phyloP scores from a whole-genome alignment of 331 rosid genomes.

The Phaseolus coccineus region DNA sequence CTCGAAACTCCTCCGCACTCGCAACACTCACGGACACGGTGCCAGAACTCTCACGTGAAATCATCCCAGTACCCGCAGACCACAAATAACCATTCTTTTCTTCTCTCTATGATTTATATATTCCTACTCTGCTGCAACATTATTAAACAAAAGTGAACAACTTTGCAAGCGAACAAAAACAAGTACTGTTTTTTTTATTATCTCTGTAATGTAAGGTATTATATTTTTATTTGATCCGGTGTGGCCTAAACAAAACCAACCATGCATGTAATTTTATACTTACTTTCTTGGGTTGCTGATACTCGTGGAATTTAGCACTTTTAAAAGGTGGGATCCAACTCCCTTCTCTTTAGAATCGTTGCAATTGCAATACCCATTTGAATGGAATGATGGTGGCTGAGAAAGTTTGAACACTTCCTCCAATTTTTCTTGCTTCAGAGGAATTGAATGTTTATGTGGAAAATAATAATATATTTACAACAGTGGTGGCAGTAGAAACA shows the following conservation, averaged over 20 bases:
- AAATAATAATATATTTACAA: background rate
- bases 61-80: conserved; percentile 54
- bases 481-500: conserved; percentile 27
- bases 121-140: conserved; percentile 54
- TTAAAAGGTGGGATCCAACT: conserved; percentile 46
- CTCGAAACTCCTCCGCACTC: conserved; percentile 47
- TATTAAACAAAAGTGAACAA: conserved; percentile 45
- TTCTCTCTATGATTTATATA: conserved; percentile 63
- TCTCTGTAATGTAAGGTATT: background rate
- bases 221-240: background rate
- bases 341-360: conserved; percentile 32
- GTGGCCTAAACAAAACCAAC: background rate
- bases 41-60: conserved; percentile 76
- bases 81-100: conserved; percentile 57
- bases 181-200: background rate
- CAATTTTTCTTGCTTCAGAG: background rate
- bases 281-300: conserved; percentile 51
- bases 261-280: conserved; percentile 27
- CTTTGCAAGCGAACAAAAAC: conserved; percentile 36
- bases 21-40: conserved; percentile 64
- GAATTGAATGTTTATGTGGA: conserved; percentile 11
- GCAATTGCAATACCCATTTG: conserved; percentile 23
- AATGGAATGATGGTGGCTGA: conserved; percentile 34
- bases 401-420: conserved; percentile 6
- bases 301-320: conserved; percentile 45